A percentile compares a stretch with the other conserved stretches of the same genome.
Evolutionary conservation across 768 basidiomycete genomes (phyloP).

Genomic region (Cystoderma amianthinum): DNA sequence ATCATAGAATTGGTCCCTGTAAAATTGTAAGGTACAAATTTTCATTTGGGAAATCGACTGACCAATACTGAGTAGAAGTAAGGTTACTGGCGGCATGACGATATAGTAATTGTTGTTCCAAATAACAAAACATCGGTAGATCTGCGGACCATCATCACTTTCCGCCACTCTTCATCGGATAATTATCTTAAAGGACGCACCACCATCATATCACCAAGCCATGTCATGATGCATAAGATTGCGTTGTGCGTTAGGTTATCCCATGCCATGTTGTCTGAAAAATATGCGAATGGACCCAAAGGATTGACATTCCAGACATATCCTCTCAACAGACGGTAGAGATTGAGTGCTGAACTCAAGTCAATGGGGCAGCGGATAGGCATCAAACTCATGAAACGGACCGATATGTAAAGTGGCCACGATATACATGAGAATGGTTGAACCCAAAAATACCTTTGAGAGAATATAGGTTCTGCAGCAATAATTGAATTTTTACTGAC

Average conservation of each 20-base stretch:
- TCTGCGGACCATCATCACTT: constrained; percentile 4
- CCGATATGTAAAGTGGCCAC: constrained; percentile 17
- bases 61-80: constrained; percentile 13
- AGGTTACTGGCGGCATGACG: constrained; percentile 10
- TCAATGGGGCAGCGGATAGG: too few species aligned
- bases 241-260: constrained; percentile 7
- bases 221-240: constrained; percentile 11
- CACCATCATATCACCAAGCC: constrained; percentile 12
- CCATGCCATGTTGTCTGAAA: constrained; percentile 7
- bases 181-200: constrained; percentile 4
- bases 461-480: background rate
- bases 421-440: constrained; percentile 16
- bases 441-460: constrained; percentile 15
- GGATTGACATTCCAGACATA: constrained; percentile 6
- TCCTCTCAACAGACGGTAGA: constrained; percentile 8
- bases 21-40: background rate
- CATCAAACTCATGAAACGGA: too few species aligned
- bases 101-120: constrained; percentile 14
- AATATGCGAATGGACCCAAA: constrained; percentile 4
- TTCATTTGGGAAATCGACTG: background rate
- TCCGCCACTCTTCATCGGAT: background rate
- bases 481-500: constrained; percentile 3
- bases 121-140: constrained; percentile 16
- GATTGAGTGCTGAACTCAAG: constrained; percentile 9
- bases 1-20: constrained; percentile 9